phyloP scores from a whole-genome alignment of 495 filamentous ascomycete species.

The Neurospora pannonica region DNA sequence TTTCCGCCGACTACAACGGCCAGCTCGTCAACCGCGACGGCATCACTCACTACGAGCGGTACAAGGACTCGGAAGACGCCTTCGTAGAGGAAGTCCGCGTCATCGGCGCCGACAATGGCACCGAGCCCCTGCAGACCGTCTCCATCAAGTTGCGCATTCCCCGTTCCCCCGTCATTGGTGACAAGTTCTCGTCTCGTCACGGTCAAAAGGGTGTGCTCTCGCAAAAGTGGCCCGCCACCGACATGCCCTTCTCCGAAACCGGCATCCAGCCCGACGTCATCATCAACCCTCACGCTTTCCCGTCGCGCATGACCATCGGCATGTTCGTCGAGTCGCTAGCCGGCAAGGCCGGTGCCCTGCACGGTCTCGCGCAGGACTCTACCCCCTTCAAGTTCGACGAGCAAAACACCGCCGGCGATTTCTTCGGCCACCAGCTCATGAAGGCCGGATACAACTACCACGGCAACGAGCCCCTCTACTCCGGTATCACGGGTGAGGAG shows the following conservation, averaged over 20 bases:
- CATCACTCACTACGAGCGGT: slow-evolving; percentile 72
- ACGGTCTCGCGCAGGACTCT: slow-evolving; percentile 87
- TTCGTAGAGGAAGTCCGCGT: slow-evolving; percentile 91
- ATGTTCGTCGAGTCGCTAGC: slow-evolving; percentile 98
- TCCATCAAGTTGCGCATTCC: slow-evolving; percentile 90
- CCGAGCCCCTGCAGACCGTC: slow-evolving; percentile 71
- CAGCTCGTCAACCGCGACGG: slow-evolving; percentile 72
- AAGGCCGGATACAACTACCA: slow-evolving; percentile 96
- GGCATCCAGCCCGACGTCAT: slow-evolving; percentile 96
- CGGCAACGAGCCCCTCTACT: slow-evolving; percentile 97
- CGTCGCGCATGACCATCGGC: slow-evolving; percentile 99
- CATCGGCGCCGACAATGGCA: slow-evolving; percentile 71
- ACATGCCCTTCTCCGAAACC: slow-evolving; percentile 97
- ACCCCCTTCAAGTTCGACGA: slow-evolving; percentile 94
- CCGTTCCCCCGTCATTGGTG: slow-evolving; percentile 84
- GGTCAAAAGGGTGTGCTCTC: slow-evolving; percentile 96
- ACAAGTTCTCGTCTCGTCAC: slow-evolving; percentile 97
- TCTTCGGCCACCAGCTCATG: slow-evolving; percentile 89
- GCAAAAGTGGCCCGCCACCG: slow-evolving; percentile 88
- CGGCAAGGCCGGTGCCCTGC: slow-evolving; percentile 86
- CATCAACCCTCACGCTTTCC: slow-evolving; percentile 99
- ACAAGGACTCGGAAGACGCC: slow-evolving; percentile 80
- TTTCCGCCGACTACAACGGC: slow-evolving; percentile 63
- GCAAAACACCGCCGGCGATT: slow-evolving; percentile 83
- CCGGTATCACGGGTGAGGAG: slow-evolving; percentile 89